phyloP scores from a whole-genome alignment of 768 basidiomycete genomes.

The Pulveroboletus sp. region DNA sequence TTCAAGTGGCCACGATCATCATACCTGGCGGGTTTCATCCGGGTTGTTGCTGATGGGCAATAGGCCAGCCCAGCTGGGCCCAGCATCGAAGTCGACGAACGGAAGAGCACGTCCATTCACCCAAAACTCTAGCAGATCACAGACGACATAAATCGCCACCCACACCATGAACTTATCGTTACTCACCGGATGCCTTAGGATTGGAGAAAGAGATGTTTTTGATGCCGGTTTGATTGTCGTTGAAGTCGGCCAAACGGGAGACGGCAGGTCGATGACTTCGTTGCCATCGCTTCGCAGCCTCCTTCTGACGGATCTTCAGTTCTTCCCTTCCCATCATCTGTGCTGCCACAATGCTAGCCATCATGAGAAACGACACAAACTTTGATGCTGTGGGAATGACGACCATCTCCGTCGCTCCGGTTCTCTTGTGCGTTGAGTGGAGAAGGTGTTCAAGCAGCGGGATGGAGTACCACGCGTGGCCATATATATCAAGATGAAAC shows the following conservation, averaged over 20 bases:
- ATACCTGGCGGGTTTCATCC: slow-evolving; percentile 67
- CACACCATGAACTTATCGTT: background rate
- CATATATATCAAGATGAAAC: too few relatives aligned
- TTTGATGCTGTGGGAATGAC: background rate
- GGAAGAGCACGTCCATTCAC: slow-evolving; percentile 67
- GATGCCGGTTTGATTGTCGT: slow-evolving; percentile 21
- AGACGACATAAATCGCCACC: background rate
- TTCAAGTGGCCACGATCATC: background rate
- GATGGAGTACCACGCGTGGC: too few relatives aligned
- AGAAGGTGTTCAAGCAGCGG: too few relatives aligned
- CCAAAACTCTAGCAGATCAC: slow-evolving; percentile 54
- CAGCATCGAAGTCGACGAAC: slow-evolving; percentile 68
- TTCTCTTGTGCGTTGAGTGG: too few relatives aligned
- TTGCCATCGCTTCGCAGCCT: slow-evolving; percentile 45
- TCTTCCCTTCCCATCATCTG: slow-evolving; percentile 39
- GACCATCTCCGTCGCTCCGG: slow-evolving; percentile 18
- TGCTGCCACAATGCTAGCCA: slow-evolving; percentile 3
- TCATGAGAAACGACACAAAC: slow-evolving; percentile 11
- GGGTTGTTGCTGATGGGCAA: slow-evolving; percentile 61
- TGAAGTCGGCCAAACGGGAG: background rate
- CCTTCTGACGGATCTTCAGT: slow-evolving; percentile 42
- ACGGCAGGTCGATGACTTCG: slow-evolving; percentile 1
- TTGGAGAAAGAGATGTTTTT: slow-evolving; percentile 73
- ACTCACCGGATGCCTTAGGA: slow-evolving; percentile 63
- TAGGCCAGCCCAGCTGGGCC: slow-evolving; percentile 73